Evolutionary conservation across 306 rosid species (phyloP), one percentile per base, ranked within the genome.

Genomic region (Senna tora): DNA sequence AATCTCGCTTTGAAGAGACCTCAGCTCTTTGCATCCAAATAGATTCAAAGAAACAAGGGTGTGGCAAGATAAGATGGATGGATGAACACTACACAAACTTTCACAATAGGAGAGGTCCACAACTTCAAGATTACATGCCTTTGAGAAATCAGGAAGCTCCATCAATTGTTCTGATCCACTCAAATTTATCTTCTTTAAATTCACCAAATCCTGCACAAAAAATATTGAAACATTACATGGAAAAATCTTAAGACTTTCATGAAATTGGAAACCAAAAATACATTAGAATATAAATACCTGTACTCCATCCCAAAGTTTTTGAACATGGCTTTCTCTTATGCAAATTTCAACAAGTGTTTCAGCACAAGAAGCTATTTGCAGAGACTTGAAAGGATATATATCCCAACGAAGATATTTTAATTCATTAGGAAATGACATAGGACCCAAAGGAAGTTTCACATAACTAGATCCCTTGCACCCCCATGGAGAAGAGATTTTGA

Each of bases 351-450:
- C 7, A 7, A 59, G 25, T 19, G 4, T 59, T 6, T 59, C 45
- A 12, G 3, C 4, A 34, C 45, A 59, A 16, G 33, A 59, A 5
- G 3, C 6, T n/a, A 17, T n/a, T 59, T 22, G 25, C 10, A 59
- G 14, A 17, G 45, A 15, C 10, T 59, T 6, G 14, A 59, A n/a
- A 32, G 45, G 45, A 33, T 33, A 59, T 4, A 0, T 0, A 32
- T 59, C 25, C 65, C 65, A 59, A 34, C 9, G 19, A 59, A 59
- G 32, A 7, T n/a, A 59, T 14, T 45, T 33, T 34, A 59, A 33
- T 7, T 10, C 9, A 5, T 15, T 20, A 33, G 25, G 15, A 11
- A 59, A 59, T 59, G 25, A 32, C 45, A n/a, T 25, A 15, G n/a
- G 65, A 8, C 25, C 3, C 0, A 0, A n/a, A 59, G 65, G 45